phyloP scores from a whole-genome alignment of 208 protist genomes.

The Trypanosomatidae sp. region DNA sequence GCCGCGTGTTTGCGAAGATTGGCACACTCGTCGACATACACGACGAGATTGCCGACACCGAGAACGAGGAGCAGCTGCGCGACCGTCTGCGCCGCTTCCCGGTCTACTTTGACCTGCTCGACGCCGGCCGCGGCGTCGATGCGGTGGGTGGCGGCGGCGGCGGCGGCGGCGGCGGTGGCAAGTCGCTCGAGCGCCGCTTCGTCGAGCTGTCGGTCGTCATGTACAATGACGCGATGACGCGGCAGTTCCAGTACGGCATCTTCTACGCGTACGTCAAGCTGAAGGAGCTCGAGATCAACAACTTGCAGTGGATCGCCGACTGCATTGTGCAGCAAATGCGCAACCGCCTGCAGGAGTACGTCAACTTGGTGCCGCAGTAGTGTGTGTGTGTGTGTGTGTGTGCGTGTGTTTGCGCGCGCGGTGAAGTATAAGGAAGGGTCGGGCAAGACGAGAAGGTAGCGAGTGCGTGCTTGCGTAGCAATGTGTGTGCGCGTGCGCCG shows the following conservation, averaged over 20 bases:
- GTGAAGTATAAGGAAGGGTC: too few relatives aligned
- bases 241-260: slow-evolving; percentile 88
- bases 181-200: slow-evolving; percentile 80
- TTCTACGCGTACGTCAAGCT: slow-evolving; percentile 91
- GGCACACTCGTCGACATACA: slow-evolving; percentile 84
- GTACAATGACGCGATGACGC: slow-evolving; percentile 76
- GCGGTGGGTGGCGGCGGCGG: slow-evolving; percentile 27
- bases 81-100: slow-evolving; percentile 71
- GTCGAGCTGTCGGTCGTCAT: slow-evolving; percentile 71
- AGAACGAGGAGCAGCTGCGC: slow-evolving; percentile 66
- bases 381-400: too few relatives aligned
- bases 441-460: too few relatives aligned
- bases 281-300: slow-evolving; percentile 89
- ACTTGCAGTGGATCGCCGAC: slow-evolving; percentile 88
- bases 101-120: slow-evolving; percentile 64
- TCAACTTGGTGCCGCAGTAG: slow-evolving; percentile 35
- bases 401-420: too few relatives aligned
- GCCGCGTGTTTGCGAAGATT: slow-evolving; percentile 82
- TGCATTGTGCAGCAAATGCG: slow-evolving; percentile 88
- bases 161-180: slow-evolving; percentile 29
- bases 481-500: too few relatives aligned
- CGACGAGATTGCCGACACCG: slow-evolving; percentile 68
- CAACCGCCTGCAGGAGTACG: slow-evolving; percentile 78
- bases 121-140: slow-evolving; percentile 53
- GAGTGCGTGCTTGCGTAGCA: too few relatives aligned